Conservation (phyloP, 108 stramenopile species). For the Schizochytrium sp. region DNA sequence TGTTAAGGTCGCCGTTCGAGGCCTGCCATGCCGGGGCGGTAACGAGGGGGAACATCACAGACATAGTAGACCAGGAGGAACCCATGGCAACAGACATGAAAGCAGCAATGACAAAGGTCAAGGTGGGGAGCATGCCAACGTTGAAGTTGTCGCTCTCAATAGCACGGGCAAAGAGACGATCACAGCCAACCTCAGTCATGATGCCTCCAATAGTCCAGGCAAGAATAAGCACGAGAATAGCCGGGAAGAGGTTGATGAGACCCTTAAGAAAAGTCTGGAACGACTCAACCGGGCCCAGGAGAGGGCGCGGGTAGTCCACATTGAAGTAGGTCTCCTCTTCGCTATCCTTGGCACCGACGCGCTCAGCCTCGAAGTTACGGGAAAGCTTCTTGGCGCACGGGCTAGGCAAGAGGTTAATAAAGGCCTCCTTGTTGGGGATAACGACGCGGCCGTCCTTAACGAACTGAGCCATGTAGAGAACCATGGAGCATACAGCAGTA, state of each 20-base stretch:
- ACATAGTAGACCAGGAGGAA: slow-evolving; percentile 84
- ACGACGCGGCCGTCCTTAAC: slow-evolving; percentile 66
- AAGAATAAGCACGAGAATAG: slow-evolving; percentile 71
- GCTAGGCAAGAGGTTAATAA: neutral
- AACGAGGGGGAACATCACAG: slow-evolving; percentile 80
- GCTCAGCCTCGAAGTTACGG: neutral
- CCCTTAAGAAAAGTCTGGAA: slow-evolving; percentile 75
- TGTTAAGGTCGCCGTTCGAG: slow-evolving; percentile 70
- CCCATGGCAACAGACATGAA: slow-evolving; percentile 82
- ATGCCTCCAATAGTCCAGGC: slow-evolving; percentile 79
- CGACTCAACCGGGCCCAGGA: slow-evolving; percentile 70
- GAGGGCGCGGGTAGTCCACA: neutral
- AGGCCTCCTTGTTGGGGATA: neutral
- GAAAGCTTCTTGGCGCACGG: slow-evolving; percentile 22
- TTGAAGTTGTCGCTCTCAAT: slow-evolving; percentile 71
- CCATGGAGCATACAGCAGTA: slow-evolving; percentile 67
- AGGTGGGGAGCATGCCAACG: slow-evolving; percentile 73
- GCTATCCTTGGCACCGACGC: neutral
- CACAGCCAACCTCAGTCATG: slow-evolving; percentile 75
- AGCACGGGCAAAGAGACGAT: slow-evolving; percentile 72
- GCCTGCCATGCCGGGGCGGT: slow-evolving; percentile 76
- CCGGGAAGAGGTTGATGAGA: slow-evolving; percentile 71
- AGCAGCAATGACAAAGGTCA: slow-evolving; percentile 77
- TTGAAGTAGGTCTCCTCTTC: slow-evolving; percentile 15
- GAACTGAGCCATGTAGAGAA: slow-evolving; percentile 76